Evolutionary conservation across 495 filamentous ascomycete genomes (phyloP).

Genomic region (Amniculicola lignicola): DNA sequence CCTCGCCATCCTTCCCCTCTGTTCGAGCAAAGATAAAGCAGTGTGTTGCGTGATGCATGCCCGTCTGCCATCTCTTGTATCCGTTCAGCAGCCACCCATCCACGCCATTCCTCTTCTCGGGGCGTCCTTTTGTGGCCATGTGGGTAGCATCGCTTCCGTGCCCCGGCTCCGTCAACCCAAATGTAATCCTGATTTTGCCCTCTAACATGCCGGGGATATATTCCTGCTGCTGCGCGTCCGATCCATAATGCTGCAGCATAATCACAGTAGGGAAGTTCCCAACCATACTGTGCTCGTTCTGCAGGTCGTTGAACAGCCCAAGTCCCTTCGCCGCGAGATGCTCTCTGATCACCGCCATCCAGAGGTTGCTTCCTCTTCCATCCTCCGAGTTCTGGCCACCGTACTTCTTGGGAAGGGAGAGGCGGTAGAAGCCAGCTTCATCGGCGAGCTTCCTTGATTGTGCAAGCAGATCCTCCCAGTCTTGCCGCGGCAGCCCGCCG

Average conservation of each 20-base stretch:
- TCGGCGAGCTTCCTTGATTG: slow-evolving; percentile 50
- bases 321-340: slow-evolving; percentile 56
- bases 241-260: slow-evolving; percentile 58
- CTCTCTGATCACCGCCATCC: slow-evolving; percentile 59
- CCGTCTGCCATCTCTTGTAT: slow-evolving; percentile 61
- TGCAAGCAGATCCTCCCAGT: slow-evolving; percentile 54
- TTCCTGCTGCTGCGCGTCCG: slow-evolving; percentile 47
- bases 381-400: slow-evolving; percentile 48
- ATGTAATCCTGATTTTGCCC: slow-evolving; percentile 52
- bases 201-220: slow-evolving; percentile 50
- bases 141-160: slow-evolving; percentile 60
- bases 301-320: slow-evolving; percentile 59
- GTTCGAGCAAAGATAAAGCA: slow-evolving; percentile 59
- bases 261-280: slow-evolving; percentile 59
- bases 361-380: slow-evolving; percentile 48
- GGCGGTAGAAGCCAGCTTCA: slow-evolving; percentile 55
- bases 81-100: slow-evolving; percentile 54
- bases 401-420: slow-evolving; percentile 53
- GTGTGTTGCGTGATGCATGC: slow-evolving; percentile 57
- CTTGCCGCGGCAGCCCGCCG: slow-evolving; percentile 51
- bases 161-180: slow-evolving; percentile 59
- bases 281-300: slow-evolving; percentile 58
- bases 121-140: slow-evolving; percentile 51
- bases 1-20: slow-evolving; percentile 45
- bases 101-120: slow-evolving; percentile 36